Evolutionary conservation across 1,284 basidiomycete species (phyloP).

Genomic region (Sanguinoderma infundibulare): DNA sequence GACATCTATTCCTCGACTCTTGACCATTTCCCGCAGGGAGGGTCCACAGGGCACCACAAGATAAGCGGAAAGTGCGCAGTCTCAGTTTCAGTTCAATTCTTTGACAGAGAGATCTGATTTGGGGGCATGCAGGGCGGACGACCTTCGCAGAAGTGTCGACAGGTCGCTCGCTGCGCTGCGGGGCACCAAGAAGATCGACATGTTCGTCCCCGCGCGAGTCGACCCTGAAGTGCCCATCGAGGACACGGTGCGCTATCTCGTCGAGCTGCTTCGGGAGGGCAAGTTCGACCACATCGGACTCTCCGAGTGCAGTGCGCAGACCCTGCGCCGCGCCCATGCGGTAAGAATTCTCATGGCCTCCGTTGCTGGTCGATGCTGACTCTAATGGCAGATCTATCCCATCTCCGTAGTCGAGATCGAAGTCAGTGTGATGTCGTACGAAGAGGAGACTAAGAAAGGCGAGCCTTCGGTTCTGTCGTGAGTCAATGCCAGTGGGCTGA

Average conservation of each 20-base stretch:
- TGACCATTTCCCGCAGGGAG: background rate
- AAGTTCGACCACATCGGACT: conserved; percentile 52
- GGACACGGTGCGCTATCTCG: conserved; percentile 33
- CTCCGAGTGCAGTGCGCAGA: conserved; percentile 51
- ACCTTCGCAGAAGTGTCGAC: conserved; percentile 31
- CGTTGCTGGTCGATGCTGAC: background rate
- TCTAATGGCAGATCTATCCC: conserved; percentile 39
- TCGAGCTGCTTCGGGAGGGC: conserved; percentile 41
- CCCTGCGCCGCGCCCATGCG: conserved; percentile 44
- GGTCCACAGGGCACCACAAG: background rate
- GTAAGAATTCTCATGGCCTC: background rate
- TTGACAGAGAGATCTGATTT: background rate
- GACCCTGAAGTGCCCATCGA: conserved; percentile 38
- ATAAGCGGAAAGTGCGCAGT: background rate
- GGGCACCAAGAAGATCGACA: conserved; percentile 49
- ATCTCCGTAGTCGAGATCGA: conserved; percentile 57
- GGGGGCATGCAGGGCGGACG: background rate
- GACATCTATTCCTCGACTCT: background rate
- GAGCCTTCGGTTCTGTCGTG: background rate
- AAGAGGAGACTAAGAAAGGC: conserved; percentile 50
- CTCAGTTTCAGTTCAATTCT: background rate
- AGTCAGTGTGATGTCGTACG: conserved; percentile 54
- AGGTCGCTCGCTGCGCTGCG: conserved; percentile 43
- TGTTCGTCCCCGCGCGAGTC: conserved; percentile 45
- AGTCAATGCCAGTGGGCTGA: background rate